Base-by-base conservation (phyloP, 163 green algal genomes). In the Scenedesmus sp. region DNA sequence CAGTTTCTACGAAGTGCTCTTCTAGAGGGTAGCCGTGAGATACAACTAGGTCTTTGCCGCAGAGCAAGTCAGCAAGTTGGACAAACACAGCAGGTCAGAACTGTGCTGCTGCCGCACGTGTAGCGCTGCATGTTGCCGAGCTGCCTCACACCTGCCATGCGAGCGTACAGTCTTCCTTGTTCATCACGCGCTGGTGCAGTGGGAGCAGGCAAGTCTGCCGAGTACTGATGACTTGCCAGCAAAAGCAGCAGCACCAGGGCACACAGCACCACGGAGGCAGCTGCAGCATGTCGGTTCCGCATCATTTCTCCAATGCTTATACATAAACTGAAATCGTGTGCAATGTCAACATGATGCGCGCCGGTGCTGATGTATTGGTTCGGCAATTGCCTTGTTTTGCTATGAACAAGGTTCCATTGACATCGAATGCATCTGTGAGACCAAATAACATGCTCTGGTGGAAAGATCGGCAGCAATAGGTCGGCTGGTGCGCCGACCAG, bases 1-100 rank as follows among this genome's bases (percentile, higher is more conserved):
- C 60, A 6, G 95, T 97, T 6, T 85, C 34, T 13, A 95, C 94
- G 18, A 89, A 93, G 77, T 96, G 91, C 76, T 93, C 89, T 84
- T 96, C 95, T 9, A 97, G 91, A 4, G 92, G 92, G 74, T 97
- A 97, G 2, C 95, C 95, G 23, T 95, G 62, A 16, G 93, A 79
- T 34, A 90, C 46, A 18, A 96, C 94, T n/a, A 97, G 91, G 23
- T 94, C 94, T 88, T 74, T 23, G 16, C 5, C 4, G 18, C 46
- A 66, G 55, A 13, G 18, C 56, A 67, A 6, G 23, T 79, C 77
- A 88, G 84, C n/a, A 76, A 23, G 4, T 57, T 34, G 13, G 52
- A 55, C 82, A 70, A 55, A 7, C 67, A 18, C 20, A 46, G 7
- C 16, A 34, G 12, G 82, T 77, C 57, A 59, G 84, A 81, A n/a